Conservation (phyloP, 2,329 filamentous ascomycete genomes). For the Trichophyton rubrum region DNA sequence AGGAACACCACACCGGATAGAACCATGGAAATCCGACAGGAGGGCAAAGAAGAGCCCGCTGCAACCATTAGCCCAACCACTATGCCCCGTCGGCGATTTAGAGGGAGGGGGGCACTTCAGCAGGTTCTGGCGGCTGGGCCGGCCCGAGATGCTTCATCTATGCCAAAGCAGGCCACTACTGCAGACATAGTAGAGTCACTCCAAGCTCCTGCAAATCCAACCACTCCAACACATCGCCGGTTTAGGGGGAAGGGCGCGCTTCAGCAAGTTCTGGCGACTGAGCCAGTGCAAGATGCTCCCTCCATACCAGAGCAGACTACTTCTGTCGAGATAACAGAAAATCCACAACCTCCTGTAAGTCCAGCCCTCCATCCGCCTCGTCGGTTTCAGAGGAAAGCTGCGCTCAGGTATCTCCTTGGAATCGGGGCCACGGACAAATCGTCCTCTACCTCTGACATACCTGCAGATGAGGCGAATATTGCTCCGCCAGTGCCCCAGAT, state of each 20-base stretch:
- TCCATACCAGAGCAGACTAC: neutral
- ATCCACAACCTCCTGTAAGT: neutral
- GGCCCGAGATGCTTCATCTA: neutral
- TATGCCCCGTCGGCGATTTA: neutral
- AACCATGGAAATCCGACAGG: neutral
- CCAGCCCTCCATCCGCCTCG: neutral
- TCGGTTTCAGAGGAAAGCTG: neutral
- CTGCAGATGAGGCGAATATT: neutral
- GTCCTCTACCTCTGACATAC: neutral
- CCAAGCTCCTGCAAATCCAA: neutral
- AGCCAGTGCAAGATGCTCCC: neutral
- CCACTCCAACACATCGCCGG: neutral
- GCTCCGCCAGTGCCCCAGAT: neutral
- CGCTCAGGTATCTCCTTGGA: neutral
- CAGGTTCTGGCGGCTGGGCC: neutral
- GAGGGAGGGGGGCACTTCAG: neutral
- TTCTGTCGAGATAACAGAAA: neutral
- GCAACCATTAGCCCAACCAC: neutral
- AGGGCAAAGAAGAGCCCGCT: neutral
- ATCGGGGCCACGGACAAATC: neutral
- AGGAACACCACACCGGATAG: neutral
- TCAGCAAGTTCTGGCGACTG: neutral
- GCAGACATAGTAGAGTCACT: neutral
- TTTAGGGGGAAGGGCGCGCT: neutral
- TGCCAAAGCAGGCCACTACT: neutral